These are phyloP conservation scores for Xerocomus minutiporus DNA, from an alignment of 1,284 basidiomycete genomes.

Conservation along the genomic window DNA sequence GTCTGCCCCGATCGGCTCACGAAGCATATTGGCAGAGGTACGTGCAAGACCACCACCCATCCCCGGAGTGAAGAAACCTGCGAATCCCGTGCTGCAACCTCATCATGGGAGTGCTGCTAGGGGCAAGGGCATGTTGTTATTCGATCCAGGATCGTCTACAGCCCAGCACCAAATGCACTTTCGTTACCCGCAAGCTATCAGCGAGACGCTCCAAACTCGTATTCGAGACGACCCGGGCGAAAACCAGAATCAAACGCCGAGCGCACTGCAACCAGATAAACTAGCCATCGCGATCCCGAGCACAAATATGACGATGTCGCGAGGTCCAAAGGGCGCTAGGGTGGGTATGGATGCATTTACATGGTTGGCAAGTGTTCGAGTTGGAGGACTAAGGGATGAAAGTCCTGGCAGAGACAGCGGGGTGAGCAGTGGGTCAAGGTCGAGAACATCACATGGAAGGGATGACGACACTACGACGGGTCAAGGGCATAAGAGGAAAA, in stretches of 20 bases:
- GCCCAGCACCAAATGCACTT: slow-evolving; percentile 17
- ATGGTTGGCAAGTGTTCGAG: slow-evolving; percentile 70
- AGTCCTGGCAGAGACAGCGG: slow-evolving; percentile 52
- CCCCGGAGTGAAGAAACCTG: slow-evolving; percentile 17
- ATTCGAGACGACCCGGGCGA: slow-evolving; percentile 20
- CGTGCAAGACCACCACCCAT: slow-evolving; percentile 48
- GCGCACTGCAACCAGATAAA: slow-evolving; percentile 19
- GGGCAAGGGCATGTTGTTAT: slow-evolving; percentile 27
- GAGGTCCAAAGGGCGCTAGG: slow-evolving; percentile 50
- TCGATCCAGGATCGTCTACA: slow-evolving; percentile 18
- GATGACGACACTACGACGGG: slow-evolving; percentile 17
- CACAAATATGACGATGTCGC: slow-evolving; percentile 40
- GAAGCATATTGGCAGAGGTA: slow-evolving; percentile 65
- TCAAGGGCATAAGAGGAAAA: slow-evolving; percentile 27
- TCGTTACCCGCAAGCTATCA: slow-evolving; percentile 17
- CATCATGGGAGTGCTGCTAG: slow-evolving; percentile 36
- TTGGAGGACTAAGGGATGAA: slow-evolving; percentile 45
- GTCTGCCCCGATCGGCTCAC: slow-evolving; percentile 64
- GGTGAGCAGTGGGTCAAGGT: slow-evolving; percentile 37
- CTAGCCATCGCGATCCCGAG: slow-evolving; percentile 21
- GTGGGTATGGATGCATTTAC: slow-evolving; percentile 66
- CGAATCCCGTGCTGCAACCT: slow-evolving; percentile 35
- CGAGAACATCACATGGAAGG: slow-evolving; percentile 27
- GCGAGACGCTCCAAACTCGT: slow-evolving; percentile 13
- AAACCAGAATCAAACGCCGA: slow-evolving; percentile 4